These are phyloP conservation scores for Ogataea zsoltii DNA, from an alignment of 805 yeast genomes.

Conservation along the genomic window DNA sequence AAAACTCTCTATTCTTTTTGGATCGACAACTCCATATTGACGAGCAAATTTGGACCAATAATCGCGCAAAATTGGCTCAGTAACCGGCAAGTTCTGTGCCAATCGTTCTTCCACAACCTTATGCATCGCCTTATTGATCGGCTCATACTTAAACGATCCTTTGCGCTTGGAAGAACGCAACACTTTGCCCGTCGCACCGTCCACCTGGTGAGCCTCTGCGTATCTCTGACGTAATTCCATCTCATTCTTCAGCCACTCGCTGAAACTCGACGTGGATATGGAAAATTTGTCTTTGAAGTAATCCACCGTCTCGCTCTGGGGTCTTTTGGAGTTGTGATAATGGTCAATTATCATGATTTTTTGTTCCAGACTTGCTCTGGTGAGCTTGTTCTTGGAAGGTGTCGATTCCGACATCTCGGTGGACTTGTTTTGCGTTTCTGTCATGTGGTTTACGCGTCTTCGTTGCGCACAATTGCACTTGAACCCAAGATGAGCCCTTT, in stretches of 20 bases:
- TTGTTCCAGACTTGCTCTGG: constrained; percentile 60
- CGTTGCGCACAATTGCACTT: neutral
- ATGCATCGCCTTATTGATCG: constrained; percentile 62
- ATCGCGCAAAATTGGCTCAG: constrained; percentile 55
- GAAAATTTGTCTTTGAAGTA: constrained; percentile 49
- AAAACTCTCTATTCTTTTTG: constrained; percentile 53
- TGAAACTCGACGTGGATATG: constrained; percentile 59
- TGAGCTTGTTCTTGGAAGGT: constrained; percentile 25
- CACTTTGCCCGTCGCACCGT: constrained; percentile 22
- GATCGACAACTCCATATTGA: constrained; percentile 58
- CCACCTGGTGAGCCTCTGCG: constrained; percentile 33
- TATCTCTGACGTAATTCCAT: constrained; percentile 47
- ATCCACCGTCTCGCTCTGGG: constrained; percentile 61
- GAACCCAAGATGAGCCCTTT: neutral
- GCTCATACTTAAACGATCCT: constrained; percentile 54
- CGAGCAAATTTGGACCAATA: constrained; percentile 59
- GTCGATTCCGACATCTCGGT: too few relatives aligned
- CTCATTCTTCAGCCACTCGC: constrained; percentile 63
- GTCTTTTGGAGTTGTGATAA: constrained; percentile 46
- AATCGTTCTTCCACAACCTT: constrained; percentile 46
- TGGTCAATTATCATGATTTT: constrained; percentile 56
- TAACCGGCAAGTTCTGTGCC: constrained; percentile 46
- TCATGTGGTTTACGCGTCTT: neutral
- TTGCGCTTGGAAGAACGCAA: constrained; percentile 41
- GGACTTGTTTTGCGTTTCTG: neutral